Percentiles rank a stretch among this genome's conserved stretches.
Conservation (phyloP, 2,329 filamentous ascomycete genomes). For the Trichoderma semiorbis region DNA sequence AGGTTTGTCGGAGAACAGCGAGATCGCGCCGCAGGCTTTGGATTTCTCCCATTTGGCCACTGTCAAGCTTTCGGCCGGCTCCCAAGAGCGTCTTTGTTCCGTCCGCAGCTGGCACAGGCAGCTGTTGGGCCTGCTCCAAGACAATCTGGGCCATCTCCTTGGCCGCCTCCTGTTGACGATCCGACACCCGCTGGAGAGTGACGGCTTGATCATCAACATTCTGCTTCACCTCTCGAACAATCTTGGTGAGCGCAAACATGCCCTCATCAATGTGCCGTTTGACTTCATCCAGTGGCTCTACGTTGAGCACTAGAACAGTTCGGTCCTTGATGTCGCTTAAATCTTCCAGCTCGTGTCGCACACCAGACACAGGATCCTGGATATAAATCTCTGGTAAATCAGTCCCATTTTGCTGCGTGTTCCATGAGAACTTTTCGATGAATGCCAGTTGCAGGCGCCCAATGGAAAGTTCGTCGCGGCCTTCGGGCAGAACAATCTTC, state of each 20-base stretch:
- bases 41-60: constrained; percentile 70
- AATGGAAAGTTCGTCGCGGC: constrained; percentile 78
- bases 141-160: constrained; percentile 67
- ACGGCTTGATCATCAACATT: constrained; percentile 79
- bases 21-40: constrained; percentile 82
- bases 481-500: constrained; percentile 86
- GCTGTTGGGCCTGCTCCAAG: constrained; percentile 27
- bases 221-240: constrained; percentile 83
- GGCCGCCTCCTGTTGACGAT: constrained; percentile 83
- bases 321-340: constrained; percentile 90
- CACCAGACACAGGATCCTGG: constrained; percentile 89
- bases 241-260: constrained; percentile 70
- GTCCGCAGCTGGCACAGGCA: constrained; percentile 48
- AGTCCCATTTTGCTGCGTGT: constrained; percentile 87
- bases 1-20: constrained; percentile 88
- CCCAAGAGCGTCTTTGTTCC: constrained; percentile 35
- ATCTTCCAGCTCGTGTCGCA: constrained; percentile 96
- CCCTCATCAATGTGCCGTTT: constrained; percentile 96
- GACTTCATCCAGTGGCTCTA: constrained; percentile 91
- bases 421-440: constrained; percentile 99
- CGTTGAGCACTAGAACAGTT: constrained; percentile 89
- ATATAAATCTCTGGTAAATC: constrained; percentile 98
- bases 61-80: constrained; percentile 45
- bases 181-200: constrained; percentile 80
- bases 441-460: constrained; percentile 90